A percentile compares a stretch with the other conserved stretches of the same genome.
Conservation (phyloP, 768 basidiomycete genomes). For the Ramaria rubella region DNA sequence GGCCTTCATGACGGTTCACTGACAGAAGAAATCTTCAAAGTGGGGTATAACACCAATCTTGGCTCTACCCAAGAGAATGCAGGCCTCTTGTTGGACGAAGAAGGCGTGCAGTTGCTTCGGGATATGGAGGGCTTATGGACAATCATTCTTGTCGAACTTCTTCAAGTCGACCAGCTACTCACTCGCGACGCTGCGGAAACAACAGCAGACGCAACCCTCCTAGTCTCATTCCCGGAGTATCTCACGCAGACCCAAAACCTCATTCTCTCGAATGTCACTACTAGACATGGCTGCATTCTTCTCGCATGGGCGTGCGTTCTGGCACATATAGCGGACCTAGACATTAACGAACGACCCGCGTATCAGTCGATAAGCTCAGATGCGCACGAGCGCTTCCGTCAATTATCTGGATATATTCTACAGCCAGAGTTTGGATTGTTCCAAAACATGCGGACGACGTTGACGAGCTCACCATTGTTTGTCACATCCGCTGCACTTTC, state of each 20-base stretch:
- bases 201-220: slow-evolving; percentile 45
- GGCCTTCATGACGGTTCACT: slow-evolving; percentile 57
- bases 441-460: slow-evolving; percentile 44
- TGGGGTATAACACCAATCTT: slow-evolving; percentile 57
- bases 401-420: slow-evolving; percentile 54
- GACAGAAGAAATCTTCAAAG: slow-evolving; percentile 56
- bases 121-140: slow-evolving; percentile 73
- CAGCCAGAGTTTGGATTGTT: slow-evolving; percentile 55
- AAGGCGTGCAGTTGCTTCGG: slow-evolving; percentile 55
- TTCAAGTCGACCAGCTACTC: slow-evolving; percentile 69
- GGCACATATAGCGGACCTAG: slow-evolving; percentile 48
- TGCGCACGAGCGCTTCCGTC: slow-evolving; percentile 48
- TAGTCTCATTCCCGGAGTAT: slow-evolving; percentile 55
- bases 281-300: slow-evolving; percentile 64
- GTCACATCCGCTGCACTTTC: slow-evolving; percentile 68
- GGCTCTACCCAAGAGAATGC: slow-evolving; percentile 59
- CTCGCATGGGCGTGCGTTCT: slow-evolving; percentile 84
- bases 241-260: slow-evolving; percentile 62
- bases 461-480: slow-evolving; percentile 69
- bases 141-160: slow-evolving; percentile 69
- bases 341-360: slow-evolving; percentile 26
- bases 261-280: slow-evolving; percentile 50
- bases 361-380: slow-evolving; percentile 29
- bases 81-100: slow-evolving; percentile 66
- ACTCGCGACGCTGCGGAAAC: slow-evolving; percentile 45